Evolutionary conservation across 257 asterid genomes (phyloP).

Genomic region (Misopates orontium): DNA sequence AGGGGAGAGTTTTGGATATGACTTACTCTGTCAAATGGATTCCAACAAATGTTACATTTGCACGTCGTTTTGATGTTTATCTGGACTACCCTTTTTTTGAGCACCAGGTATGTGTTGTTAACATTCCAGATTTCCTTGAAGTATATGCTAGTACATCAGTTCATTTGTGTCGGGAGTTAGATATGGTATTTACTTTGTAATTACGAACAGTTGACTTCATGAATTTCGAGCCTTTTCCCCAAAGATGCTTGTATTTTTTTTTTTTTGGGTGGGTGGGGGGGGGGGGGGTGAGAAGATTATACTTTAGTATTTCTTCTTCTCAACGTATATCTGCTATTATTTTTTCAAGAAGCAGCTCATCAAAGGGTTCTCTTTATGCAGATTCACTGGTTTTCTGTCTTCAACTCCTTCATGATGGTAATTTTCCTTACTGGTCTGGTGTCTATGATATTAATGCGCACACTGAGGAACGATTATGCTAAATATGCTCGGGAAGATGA

Average conservation of each 20-base stretch:
- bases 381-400: constrained; percentile 97
- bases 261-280: too few relatives aligned
- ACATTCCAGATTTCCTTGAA: not conserved
- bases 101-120: constrained; percentile 69
- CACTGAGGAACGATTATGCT: constrained; percentile 90
- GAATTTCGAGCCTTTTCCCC: too few relatives aligned
- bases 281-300: too few relatives aligned
- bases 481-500: constrained; percentile 99
- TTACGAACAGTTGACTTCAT: too few relatives aligned
- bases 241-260: too few relatives aligned
- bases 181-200: too few relatives aligned
- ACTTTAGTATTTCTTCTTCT: not conserved
- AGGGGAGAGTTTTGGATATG: constrained; percentile 68
- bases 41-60: constrained; percentile 71
- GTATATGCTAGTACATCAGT: constrained; percentile 1
- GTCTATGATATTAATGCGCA: constrained; percentile 94
- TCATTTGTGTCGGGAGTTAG: not conserved
- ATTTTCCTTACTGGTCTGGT: constrained; percentile 95
- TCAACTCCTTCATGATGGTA: constrained; percentile 98
- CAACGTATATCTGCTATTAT: constrained; percentile 6
- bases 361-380: constrained; percentile 39
- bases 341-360: constrained; percentile 22
- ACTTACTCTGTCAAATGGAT: constrained; percentile 89
- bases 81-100: constrained; percentile 95
- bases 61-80: constrained; percentile 92